A percentile compares a stretch with the other conserved stretches of the same genome.
Conservation (phyloP, 1,284 basidiomycete genomes). For the Ganoderma lingzhi region DNA sequence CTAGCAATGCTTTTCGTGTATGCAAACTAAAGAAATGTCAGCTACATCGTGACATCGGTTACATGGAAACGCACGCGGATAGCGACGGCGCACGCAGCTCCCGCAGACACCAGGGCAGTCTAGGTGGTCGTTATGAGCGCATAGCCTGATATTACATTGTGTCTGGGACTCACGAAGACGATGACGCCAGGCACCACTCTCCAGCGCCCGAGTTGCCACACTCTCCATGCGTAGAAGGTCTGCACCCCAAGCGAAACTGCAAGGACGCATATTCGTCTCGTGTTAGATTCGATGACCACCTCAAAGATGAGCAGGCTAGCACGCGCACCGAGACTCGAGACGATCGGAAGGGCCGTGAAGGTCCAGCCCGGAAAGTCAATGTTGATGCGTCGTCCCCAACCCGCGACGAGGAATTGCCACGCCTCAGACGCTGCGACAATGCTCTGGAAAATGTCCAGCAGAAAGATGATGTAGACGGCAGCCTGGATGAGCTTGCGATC, state of each 20-base stretch:
- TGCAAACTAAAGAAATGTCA: conserved; percentile 2
- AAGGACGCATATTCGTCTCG: not conserved
- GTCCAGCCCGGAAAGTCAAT: conserved; percentile 17
- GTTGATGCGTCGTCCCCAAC: conserved; percentile 12
- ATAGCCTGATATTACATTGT: not conserved
- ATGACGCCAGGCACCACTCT: conserved; percentile 17
- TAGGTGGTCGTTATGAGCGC: not conserved
- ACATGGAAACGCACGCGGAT: not conserved
- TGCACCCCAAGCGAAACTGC: conserved; percentile 27
- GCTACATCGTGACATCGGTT: not conserved
- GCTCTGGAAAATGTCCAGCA: conserved; percentile 24
- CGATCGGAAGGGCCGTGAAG: conserved; percentile 14
- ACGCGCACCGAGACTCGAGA: conserved; percentile 15
- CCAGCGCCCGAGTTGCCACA: conserved; percentile 23
- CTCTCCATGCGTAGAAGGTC: conserved; percentile 27
- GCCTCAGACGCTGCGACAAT: conserved; percentile 12
- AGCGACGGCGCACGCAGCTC: conserved; percentile 9
- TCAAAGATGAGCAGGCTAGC: not conserved
- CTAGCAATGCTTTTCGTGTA: not conserved
- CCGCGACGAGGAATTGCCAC: conserved; percentile 12
- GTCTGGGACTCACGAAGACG: conserved; percentile 4
- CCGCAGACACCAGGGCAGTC: conserved; percentile 15
- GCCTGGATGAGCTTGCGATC: conserved; percentile 18
- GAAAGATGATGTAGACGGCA: conserved; percentile 21
- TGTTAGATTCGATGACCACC: not conserved